Base-by-base conservation (phyloP, 768 basidiomycete species). In the Rhodotorula babjevae region DNA sequence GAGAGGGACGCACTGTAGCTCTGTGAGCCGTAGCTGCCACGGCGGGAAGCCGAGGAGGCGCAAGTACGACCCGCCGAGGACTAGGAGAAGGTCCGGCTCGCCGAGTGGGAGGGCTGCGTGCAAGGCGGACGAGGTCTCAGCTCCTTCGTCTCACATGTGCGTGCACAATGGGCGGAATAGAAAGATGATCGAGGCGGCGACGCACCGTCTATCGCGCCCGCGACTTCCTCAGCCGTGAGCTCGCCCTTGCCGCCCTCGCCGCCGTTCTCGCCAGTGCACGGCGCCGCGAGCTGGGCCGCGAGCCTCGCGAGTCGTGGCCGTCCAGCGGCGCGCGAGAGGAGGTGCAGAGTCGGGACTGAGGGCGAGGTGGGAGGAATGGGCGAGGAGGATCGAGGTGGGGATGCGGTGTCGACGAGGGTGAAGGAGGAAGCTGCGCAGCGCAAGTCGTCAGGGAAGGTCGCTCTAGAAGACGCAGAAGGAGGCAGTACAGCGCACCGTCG, bases 31-130 rank as follows among this genome's bases (percentile, higher is more conserved):
- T 23, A 75, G 46, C 40, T 76, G 77, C 77, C 77, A 78, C 0
- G 77, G 77, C 12, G 75, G 77, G 56, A 78, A 78, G 8, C 75
- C 77, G 2, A 49, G 62, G 19, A 78, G 59, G 25, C 77, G 73
- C 6, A 76, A 64, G 60, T 76, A 72, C 5, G 76, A 69, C 7
- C 77, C 77, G 12, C 77, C 77, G 19, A 76, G 67, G 12, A 78
- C 77, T 36, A 76, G 49, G 23, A 78, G 49, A 0, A 78, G 66
- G 36, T 78, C 75, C 0, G 77, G 77, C 65, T 78, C 77, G 11
- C 64, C 23, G 16, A 75, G 59, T 0, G 68, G 63, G 11, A 74
- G 71, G 3, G 74, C 77, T 77, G 58, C 21, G 21, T 0, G 8
- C 3, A n/a, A n/a, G n/a, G n/a, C n/a, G n/a, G n/a, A n/a, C n/a